phyloP scores from a whole-genome alignment of 768 basidiomycete species.

The Austroboletus festivus region DNA sequence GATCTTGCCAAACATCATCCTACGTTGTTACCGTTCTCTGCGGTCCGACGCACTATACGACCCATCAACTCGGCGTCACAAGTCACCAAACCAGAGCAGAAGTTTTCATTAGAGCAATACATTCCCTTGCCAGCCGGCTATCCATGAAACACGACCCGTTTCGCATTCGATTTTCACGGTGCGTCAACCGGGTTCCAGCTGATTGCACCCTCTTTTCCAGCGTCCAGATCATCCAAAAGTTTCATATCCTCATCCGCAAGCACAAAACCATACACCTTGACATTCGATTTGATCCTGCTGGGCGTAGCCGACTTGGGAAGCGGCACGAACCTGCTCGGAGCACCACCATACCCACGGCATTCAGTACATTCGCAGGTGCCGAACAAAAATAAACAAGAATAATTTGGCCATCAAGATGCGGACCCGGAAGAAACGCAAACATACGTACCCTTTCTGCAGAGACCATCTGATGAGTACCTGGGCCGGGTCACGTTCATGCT shows the following conservation, averaged over 20 bases:
- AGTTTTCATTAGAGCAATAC: neutral
- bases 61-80: neutral
- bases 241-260: slow-evolving; percentile 63
- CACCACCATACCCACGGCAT: too few relatives aligned
- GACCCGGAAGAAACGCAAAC: too few relatives aligned
- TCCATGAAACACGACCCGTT: neutral
- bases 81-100: neutral
- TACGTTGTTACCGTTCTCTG: too few relatives aligned
- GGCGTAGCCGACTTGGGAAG: slow-evolving; percentile 80
- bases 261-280: slow-evolving; percentile 73
- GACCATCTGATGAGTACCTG: slow-evolving; percentile 91
- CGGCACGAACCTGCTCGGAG: slow-evolving; percentile 73
- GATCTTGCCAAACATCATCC: too few relatives aligned
- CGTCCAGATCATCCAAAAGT: slow-evolving; percentile 64
- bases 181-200: slow-evolving; percentile 82
- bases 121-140: neutral
- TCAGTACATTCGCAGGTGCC: too few relatives aligned
- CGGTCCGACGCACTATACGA: neutral
- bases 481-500: slow-evolving; percentile 63
- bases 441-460: slow-evolving; percentile 70
- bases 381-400: too few relatives aligned
- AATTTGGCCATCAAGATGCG: too few relatives aligned
- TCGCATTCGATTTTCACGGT: slow-evolving; percentile 24
- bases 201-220: slow-evolving; percentile 67
- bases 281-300: slow-evolving; percentile 68